phyloP scores from a whole-genome alignment of 306 rosid genomes.

The Corylus avellana region DNA sequence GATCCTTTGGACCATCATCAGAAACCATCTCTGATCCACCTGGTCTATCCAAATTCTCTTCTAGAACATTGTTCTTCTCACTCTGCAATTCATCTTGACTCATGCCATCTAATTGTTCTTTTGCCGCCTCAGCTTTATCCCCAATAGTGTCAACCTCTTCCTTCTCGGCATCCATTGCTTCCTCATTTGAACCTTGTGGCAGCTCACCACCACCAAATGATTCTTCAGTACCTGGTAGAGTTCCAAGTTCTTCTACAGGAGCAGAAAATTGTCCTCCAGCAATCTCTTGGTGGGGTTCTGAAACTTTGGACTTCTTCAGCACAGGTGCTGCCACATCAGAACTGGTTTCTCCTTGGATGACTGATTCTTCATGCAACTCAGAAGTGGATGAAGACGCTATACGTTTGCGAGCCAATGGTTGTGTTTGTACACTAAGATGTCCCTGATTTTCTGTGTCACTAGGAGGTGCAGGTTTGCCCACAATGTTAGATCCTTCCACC shows the following conservation, averaged over 20 bases:
- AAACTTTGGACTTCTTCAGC: conserved; percentile 68
- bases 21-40: conserved; percentile 45
- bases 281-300: conserved; percentile 51
- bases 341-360: conserved; percentile 47
- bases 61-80: conserved; percentile 45
- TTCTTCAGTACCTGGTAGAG: conserved; percentile 55
- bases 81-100: conserved; percentile 56
- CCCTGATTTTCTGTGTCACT: conserved; percentile 54
- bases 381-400: conserved; percentile 60
- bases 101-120: conserved; percentile 46
- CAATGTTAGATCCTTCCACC: conserved; percentile 48
- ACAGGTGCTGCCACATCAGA: conserved; percentile 54
- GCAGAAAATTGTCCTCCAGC: conserved; percentile 55
- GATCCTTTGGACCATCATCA: conserved; percentile 67
- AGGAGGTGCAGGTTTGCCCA: conserved; percentile 45
- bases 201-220: conserved; percentile 52
- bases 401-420: conserved; percentile 68
- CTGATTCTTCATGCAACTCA: conserved; percentile 65
- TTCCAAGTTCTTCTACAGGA: conserved; percentile 45
- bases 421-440: conserved; percentile 36
- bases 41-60: conserved; percentile 57
- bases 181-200: conserved; percentile 66
- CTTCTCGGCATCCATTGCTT: conserved; percentile 53
- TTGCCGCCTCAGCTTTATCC: conserved; percentile 59
- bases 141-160: conserved; percentile 55